phyloP scores from a whole-genome alignment of 2,329 filamentous ascomycete species.

The Fusarium pseudoanthophilum region DNA sequence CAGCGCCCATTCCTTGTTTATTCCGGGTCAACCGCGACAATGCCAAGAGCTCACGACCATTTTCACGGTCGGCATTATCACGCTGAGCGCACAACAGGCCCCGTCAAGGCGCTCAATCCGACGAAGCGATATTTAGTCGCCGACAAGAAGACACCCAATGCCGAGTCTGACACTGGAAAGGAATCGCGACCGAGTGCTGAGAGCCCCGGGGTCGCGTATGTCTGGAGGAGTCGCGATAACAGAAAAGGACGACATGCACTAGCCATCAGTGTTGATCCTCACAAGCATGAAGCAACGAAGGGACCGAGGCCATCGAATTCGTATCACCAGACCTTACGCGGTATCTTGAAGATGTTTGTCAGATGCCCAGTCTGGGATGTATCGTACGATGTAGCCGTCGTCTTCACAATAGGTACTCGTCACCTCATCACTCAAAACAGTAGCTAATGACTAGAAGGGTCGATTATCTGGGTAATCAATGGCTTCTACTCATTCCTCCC shows the following conservation, averaged over 20 bases:
- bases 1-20: neutral
- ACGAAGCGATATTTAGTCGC: constrained; percentile 6
- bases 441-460: constrained; percentile 45
- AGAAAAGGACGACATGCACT: constrained; percentile 55
- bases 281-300: constrained; percentile 22
- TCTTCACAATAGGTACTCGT: constrained; percentile 52
- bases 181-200: neutral
- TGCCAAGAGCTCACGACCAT: constrained; percentile 13
- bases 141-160: neutral
- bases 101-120: constrained; percentile 12
- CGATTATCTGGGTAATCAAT: constrained; percentile 67
- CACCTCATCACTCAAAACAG: neutral
- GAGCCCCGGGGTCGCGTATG: constrained; percentile 45
- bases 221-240: constrained; percentile 58
- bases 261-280: constrained; percentile 34
- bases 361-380: constrained; percentile 56
- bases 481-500: constrained; percentile 66
- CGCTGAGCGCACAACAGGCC: constrained; percentile 11
- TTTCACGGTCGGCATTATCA: constrained; percentile 16
- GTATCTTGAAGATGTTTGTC: constrained; percentile 50
- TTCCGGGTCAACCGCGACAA: neutral
- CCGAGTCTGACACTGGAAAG: neutral
- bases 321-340: constrained; percentile 44
- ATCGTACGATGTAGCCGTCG: constrained; percentile 54
- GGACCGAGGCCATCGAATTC: constrained; percentile 42